phyloP scores from a whole-genome alignment of 2,329 filamentous ascomycete species.

The Colletotrichum sp. region DNA sequence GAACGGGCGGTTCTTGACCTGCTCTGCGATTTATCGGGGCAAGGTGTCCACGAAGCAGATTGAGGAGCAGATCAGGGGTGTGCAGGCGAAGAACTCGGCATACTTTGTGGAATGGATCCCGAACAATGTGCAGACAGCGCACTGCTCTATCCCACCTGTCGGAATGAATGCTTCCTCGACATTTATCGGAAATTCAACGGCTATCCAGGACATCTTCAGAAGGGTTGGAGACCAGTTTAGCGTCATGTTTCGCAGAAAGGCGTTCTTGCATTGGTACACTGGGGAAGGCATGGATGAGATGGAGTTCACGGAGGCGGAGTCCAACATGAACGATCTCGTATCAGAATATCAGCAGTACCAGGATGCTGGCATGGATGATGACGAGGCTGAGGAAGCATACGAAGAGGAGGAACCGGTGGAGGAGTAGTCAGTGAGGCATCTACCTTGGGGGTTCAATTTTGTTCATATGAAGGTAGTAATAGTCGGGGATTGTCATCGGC shows the following conservation, averaged over 20 bases:
- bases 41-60: conserved; percentile 99
- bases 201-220: conserved; percentile 99
- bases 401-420: conserved; percentile 82
- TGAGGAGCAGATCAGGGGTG: conserved; percentile 99
- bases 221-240: conserved; percentile 99
- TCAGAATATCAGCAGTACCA: conserved; percentile 99
- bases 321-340: conserved; percentile 99
- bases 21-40: conserved; percentile 99
- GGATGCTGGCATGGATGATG: conserved; percentile 89
- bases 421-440: not conserved
- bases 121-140: conserved; percentile 99
- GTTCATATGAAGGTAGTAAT: too few species aligned
- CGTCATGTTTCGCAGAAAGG: conserved; percentile 99
- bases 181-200: conserved; percentile 98
- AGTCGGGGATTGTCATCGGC: too few species aligned
- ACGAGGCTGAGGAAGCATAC: conserved; percentile 89
- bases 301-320: conserved; percentile 99
- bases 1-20: conserved; percentile 98
- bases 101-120: conserved; percentile 99
- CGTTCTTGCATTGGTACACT: conserved; percentile 99
- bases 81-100: conserved; percentile 98
- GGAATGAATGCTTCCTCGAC: conserved; percentile 99
- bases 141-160: conserved; percentile 96
- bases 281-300: conserved; percentile 99
- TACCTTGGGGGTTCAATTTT: too few species aligned